These are phyloP conservation scores for Phaeodactylum tricornutum DNA, from an alignment of 108 stramenopile species.

Conservation along the genomic window DNA sequence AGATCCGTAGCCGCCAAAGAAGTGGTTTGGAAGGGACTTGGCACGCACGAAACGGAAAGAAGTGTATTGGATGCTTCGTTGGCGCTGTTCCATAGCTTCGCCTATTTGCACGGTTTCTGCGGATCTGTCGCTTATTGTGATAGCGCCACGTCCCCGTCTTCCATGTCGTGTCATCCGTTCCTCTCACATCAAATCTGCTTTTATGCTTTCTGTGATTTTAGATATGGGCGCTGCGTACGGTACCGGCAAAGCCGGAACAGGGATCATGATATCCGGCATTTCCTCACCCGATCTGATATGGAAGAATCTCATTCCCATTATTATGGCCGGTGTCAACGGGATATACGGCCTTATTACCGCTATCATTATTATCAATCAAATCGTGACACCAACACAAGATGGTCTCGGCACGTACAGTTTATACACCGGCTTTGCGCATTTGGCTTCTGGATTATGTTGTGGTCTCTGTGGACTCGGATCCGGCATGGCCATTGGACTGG, in stretches of 20 bases:
- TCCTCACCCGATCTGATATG: slow-evolving; percentile 29
- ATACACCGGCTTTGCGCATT: slow-evolving; percentile 35
- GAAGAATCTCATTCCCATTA: slow-evolving; percentile 41
- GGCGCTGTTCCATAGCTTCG: too few species aligned
- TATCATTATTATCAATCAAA: slow-evolving; percentile 30
- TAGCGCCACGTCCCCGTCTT: too few species aligned
- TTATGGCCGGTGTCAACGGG: slow-evolving; percentile 47
- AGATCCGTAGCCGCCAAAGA: too few species aligned
- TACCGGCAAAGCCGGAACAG: slow-evolving; percentile 36
- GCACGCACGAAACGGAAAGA: too few species aligned
- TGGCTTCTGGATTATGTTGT: slow-evolving; percentile 44
- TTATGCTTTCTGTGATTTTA: not conserved
- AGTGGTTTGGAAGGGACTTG: too few species aligned
- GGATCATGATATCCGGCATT: slow-evolving; percentile 35
- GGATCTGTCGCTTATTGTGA: not conserved
- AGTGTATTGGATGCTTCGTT: too few species aligned
- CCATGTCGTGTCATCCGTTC: not conserved
- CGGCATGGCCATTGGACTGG: slow-evolving; percentile 34
- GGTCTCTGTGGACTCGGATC: slow-evolving; percentile 38
- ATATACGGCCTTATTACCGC: slow-evolving; percentile 46
- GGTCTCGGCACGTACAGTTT: slow-evolving; percentile 24
- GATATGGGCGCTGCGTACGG: slow-evolving; percentile 40
- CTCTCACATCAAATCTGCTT: not conserved
- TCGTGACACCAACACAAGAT: slow-evolving; percentile 17
- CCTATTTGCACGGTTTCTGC: not conserved